These are phyloP conservation scores for Gyrodon lividus DNA, from an alignment of 768 basidiomycete species.

Conservation along the genomic window DNA sequence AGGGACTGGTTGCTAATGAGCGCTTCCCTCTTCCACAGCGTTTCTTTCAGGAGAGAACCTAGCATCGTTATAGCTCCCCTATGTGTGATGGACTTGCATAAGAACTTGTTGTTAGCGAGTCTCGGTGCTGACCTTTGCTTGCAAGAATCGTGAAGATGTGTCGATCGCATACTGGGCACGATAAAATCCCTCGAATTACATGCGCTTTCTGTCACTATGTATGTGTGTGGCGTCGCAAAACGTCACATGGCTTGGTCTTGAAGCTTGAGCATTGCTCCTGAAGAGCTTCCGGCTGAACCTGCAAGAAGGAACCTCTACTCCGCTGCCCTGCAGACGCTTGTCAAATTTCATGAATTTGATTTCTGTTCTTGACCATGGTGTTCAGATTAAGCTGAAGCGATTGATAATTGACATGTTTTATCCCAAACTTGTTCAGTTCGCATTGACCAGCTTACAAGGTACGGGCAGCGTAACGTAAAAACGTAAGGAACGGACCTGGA, in stretches of 20 bases:
- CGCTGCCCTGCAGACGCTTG: no score
- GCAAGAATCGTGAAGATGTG: not conserved
- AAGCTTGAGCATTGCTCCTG: not conserved
- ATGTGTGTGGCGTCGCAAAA: not conserved
- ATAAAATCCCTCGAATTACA: not conserved
- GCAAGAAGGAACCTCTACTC: no score
- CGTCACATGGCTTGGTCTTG: no score
- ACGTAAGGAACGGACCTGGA: no score
- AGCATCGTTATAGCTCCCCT: conserved; percentile 12
- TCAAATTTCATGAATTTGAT: no score
- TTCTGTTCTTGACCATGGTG: not conserved
- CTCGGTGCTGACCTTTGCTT: no score
- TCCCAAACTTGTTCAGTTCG: no score
- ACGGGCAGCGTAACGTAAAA: no score
- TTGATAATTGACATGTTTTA: no score
- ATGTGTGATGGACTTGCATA: conserved; percentile 3
- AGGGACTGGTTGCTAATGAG: not conserved
- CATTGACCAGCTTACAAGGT: no score
- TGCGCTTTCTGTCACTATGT: not conserved
- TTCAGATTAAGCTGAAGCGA: no score
- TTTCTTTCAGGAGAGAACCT: conserved; percentile 85
- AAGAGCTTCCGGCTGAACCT: not conserved
- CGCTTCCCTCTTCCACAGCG: conserved; percentile 40
- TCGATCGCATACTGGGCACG: not conserved
- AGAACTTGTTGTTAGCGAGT: not conserved